Evolutionary conservation across 208 protist species (phyloP).

Genomic region (Blastocrithidia nonstop): DNA sequence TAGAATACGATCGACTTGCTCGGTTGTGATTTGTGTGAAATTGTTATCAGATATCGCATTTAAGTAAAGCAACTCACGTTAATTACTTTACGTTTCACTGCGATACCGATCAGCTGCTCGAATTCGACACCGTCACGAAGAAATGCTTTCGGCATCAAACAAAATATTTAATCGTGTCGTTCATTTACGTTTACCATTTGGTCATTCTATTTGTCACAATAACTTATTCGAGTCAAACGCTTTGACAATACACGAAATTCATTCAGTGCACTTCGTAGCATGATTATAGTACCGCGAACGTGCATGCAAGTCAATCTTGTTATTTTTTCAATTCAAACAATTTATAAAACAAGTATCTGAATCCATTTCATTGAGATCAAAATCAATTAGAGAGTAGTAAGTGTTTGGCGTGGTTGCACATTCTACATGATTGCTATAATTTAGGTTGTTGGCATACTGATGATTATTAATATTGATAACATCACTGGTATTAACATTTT

Average conservation of each 20-base stretch:
- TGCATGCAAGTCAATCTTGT: conserved; percentile 48
- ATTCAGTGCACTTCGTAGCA: conserved; percentile 15
- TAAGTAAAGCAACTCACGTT: conserved; percentile 70
- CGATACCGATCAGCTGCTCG: conserved; percentile 54
- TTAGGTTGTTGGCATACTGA: too few species aligned
- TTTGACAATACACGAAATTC: conserved; percentile 54
- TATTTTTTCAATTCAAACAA: background rate
- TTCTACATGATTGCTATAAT: too few species aligned
- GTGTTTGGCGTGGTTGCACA: too few species aligned
- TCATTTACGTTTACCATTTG: conserved; percentile 59
- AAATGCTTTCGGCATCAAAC: conserved; percentile 73
- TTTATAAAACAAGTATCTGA: too few species aligned
- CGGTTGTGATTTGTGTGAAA: conserved; percentile 59
- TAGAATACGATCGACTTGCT: conserved; percentile 79
- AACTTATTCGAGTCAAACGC: conserved; percentile 42
- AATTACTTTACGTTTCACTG: conserved; percentile 39
- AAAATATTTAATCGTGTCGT: conserved; percentile 81
- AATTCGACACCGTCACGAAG: conserved; percentile 56
- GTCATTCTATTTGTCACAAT: conserved; percentile 65
- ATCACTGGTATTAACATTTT: too few species aligned
- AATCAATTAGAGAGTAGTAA: too few species aligned
- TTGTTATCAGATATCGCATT: conserved; percentile 27
- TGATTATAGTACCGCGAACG: conserved; percentile 64
- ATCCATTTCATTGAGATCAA: too few species aligned
- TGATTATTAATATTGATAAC: too few species aligned